Evolutionary conservation across 805 yeast species (phyloP), one percentile per base, ranked within the genome.

Genomic region (Suhomyces sp.): DNA sequence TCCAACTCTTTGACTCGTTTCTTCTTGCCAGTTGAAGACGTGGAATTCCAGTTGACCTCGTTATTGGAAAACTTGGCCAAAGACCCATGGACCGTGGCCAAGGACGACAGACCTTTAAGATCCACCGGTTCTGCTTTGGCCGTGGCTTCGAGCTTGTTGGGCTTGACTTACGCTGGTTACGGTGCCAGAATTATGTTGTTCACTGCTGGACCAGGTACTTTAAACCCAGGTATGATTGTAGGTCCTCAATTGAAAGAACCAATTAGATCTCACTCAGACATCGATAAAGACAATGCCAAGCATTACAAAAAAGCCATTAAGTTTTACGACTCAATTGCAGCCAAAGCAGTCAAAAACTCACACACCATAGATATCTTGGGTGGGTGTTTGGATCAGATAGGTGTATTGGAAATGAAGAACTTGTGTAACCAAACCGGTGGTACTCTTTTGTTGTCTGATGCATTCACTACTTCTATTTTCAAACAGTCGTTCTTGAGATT

Each of bases 321-420:
- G 69, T 91, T 84, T 65, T 92, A 91, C 70, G 92, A 88, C 57
- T 74, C 78, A 38, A 68, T 92, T 46, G 87, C 96, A 38, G 79
- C 82, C 44, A 86, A 85, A 59, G 70, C 69, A 1, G 89, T 89
- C 36, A 82, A 93, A 47, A 79, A 80, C 60, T 88, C 90, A 13
- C 96, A 90, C 64, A 83, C 93, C 27, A 85, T 92, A 54, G 97
- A 92, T 70, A 83, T 92, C 47, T 91, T 89, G 72, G 96, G 96
- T 29, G 97, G 97, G 57, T 89, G 97, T 74, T 90, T 90, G 69
- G 98, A 92, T 74, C 98, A 92, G 78, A 87, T 91, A 54, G 98
- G 98, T 67, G 82, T 92, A 77, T 85, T 85, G 62, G 98, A 92
- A 75, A 92, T 92, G 97, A 88, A 90, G 72, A 78, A 86, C 54